Percentiles rank a stretch among this genome's conserved stretches.
Evolutionary conservation across 2,329 filamentous ascomycete species (phyloP).

Genomic region (Penicillium sumatraense): DNA sequence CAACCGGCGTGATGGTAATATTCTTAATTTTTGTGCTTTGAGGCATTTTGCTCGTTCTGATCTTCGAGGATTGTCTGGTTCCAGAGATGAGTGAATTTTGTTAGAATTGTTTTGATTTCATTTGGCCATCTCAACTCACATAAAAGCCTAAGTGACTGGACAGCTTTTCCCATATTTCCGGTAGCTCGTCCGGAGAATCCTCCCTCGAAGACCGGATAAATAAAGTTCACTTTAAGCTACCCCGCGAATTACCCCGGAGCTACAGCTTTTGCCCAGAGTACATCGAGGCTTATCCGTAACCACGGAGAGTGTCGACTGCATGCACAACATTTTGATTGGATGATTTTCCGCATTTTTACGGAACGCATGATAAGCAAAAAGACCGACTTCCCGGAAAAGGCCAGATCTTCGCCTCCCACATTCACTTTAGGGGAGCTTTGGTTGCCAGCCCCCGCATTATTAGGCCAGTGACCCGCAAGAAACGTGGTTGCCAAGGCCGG

Average conservation of each 20-base stretch:
- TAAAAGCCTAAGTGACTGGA: background rate
- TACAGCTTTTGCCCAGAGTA: background rate
- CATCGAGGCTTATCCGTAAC: background rate
- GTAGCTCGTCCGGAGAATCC: background rate
- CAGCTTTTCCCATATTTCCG: background rate
- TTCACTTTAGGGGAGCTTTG: background rate
- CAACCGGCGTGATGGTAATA: conserved; percentile 49
- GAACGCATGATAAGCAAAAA: background rate
- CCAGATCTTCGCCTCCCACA: background rate
- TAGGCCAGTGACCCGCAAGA: background rate
- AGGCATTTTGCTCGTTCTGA: background rate
- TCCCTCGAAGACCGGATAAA: background rate
- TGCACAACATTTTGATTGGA: background rate
- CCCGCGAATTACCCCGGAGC: background rate
- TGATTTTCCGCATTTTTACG: background rate
- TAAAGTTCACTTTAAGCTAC: background rate
- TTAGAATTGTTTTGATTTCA: background rate
- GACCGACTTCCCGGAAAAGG: background rate
- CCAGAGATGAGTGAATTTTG: background rate
- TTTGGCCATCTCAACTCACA: background rate
- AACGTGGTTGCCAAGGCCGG: conserved; percentile 9
- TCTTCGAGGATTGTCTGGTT: background rate
- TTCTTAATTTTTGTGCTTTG: conserved; percentile 35
- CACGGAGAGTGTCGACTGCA: background rate
- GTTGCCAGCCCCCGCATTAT: conserved; percentile 9